Evolutionary conservation across 768 basidiomycete species (phyloP), one percentile per base, ranked within the genome.

Genomic region (Tricholoma flavovirens): DNA sequence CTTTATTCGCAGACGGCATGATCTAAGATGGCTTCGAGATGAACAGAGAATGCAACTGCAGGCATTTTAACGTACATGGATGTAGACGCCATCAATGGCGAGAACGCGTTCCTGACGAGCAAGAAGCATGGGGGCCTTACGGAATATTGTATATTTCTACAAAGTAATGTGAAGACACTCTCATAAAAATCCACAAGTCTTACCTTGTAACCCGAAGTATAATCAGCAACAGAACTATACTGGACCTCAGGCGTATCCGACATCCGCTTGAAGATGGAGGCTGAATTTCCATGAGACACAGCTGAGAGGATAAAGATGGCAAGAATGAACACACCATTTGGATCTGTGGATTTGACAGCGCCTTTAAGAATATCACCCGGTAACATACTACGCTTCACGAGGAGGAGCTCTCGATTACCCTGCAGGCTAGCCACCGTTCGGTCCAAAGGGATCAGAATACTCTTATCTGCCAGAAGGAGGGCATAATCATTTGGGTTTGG

Each of bases 351-450:
- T 65, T 81, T 77, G 29, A 78, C 83, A 21, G 81, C 74, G 40
- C 83, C 81, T 56, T 83, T 84, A 58, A 83, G 79, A 24, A 85
- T 81, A 55, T 88, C 82, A 32, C 86, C 80, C 14, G 83, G 83
- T 2, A 96, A 75, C 80, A 86, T 88, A 56, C 81, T 85, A 63
- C 83, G 77, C 70, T 88, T 88, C 54, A 94, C 85, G 11, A 98
- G 77, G 10, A 87, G 79, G 15, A 98, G 76, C 62, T 95, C 90
- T 11, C 83, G 79, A 64, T 88, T 90, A 5, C 93, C 94, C 67
- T 92, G 88, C 64, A 98, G 73, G 72, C 91, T 93, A 33, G 92
- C 93, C n/a, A 98, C 96, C 0, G 97, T 98, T 17, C 95, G 81
- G 69, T 98, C 97, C 26, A 98, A 80, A 24, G 95, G 95, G 30